Evolutionary conservation across 441 rosid species (phyloP).

Genomic region (Gossypium lobatum): DNA sequence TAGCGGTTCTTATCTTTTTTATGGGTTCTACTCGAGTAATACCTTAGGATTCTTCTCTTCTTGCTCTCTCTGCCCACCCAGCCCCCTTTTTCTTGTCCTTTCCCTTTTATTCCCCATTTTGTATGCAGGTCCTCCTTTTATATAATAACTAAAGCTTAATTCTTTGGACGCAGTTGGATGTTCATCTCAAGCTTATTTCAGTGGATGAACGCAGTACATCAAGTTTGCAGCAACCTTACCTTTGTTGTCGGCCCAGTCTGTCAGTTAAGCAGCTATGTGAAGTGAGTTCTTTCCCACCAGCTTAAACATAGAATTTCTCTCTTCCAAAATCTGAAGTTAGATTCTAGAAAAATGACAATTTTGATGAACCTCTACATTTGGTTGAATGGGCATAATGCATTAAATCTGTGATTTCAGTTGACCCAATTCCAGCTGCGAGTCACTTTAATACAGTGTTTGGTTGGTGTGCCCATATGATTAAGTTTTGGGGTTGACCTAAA

Average conservation of each 20-base stretch:
- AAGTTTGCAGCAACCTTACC: slow-evolving; percentile 48
- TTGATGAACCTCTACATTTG: background rate
- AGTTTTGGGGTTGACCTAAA: slow-evolving; percentile 5
- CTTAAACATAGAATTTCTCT: background rate
- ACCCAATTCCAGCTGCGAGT: background rate
- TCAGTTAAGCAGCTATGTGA: slow-evolving; percentile 50
- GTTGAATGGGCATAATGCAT: background rate
- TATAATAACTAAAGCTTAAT: slow-evolving; percentile 8
- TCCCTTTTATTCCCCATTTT: background rate
- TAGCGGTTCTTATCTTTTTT: background rate
- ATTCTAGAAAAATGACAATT: background rate
- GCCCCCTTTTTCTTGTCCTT: background rate
- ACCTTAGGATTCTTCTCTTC: background rate
- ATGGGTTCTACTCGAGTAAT: background rate
- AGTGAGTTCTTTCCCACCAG: slow-evolving; percentile 27
- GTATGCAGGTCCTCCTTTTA: slow-evolving; percentile 2
- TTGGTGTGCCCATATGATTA: background rate
- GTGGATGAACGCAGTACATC: slow-evolving; percentile 33
- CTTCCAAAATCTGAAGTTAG: background rate
- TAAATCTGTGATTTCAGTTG: slow-evolving; percentile 3
- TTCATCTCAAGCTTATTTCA: slow-evolving; percentile 44
- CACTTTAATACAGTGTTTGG: background rate
- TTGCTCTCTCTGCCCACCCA: background rate
- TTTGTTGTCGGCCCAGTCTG: slow-evolving; percentile 42
- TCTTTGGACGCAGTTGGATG: slow-evolving; percentile 37